These are phyloP conservation scores for Fusarium sp. DNA, from an alignment of 2,329 filamentous ascomycete species.

Conservation along the genomic window DNA sequence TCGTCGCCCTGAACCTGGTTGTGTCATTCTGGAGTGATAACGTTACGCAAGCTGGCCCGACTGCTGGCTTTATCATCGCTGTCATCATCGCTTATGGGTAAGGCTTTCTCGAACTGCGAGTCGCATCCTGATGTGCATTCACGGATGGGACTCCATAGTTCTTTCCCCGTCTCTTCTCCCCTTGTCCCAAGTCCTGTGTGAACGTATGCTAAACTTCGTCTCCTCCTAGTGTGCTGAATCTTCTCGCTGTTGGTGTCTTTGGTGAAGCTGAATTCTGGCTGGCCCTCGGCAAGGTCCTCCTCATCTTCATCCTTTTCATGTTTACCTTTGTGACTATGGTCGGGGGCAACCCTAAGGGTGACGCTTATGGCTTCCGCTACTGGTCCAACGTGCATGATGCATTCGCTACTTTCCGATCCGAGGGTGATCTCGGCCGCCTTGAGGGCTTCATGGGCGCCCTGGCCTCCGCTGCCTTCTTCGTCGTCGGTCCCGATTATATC, in stretches of 20 bases:
- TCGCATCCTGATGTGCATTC: slow-evolving; percentile 37
- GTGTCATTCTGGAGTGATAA: slow-evolving; percentile 47
- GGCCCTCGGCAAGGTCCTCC: slow-evolving; percentile 34
- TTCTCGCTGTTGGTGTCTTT: slow-evolving; percentile 41
- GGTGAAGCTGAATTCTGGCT: slow-evolving; percentile 45
- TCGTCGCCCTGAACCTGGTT: slow-evolving; percentile 50
- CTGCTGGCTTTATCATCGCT: slow-evolving; percentile 49
- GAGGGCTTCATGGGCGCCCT: slow-evolving; percentile 39
- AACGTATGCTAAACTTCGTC: slow-evolving; percentile 36
- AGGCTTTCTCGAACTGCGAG: slow-evolving; percentile 23
- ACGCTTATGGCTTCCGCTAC: slow-evolving; percentile 40
- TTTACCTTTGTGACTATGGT: slow-evolving; percentile 44
- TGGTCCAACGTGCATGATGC: slow-evolving; percentile 33
- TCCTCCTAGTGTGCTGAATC: slow-evolving; percentile 54
- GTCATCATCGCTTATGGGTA: slow-evolving; percentile 42
- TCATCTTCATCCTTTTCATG: slow-evolving; percentile 42
- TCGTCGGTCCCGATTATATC: slow-evolving; percentile 42
- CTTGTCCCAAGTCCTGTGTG: slow-evolving; percentile 15
- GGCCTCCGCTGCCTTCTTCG: slow-evolving; percentile 32
- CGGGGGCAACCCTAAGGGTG: slow-evolving; percentile 34
- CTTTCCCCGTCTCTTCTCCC: slow-evolving; percentile 1
- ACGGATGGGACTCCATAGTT: slow-evolving; percentile 33
- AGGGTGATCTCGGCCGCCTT: slow-evolving; percentile 34
- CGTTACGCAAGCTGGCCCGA: slow-evolving; percentile 34
- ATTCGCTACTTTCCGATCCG: slow-evolving; percentile 24